These are phyloP conservation scores for Salicornia ramosissima DNA, from an alignment of 148 eudicot species.

Conservation along the genomic window DNA sequence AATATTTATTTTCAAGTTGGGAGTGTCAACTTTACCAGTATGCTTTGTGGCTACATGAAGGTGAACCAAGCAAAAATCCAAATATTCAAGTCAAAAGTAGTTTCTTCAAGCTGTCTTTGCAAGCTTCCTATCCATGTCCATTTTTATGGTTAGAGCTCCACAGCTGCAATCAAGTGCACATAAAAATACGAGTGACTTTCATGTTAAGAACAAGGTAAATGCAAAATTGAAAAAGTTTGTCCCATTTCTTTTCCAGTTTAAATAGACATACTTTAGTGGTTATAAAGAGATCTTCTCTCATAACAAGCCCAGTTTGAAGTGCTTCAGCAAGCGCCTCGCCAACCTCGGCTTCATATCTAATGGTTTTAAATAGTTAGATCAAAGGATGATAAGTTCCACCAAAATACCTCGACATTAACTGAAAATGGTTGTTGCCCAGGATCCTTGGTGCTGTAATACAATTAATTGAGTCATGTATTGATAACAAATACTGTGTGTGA, in stretches of 20 bases:
- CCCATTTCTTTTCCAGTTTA: neutral
- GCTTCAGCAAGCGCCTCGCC: slow-evolving; percentile 94
- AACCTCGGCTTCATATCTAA: slow-evolving; percentile 93
- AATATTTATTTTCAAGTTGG: neutral
- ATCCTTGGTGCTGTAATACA: no score
- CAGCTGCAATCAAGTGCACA: slow-evolving; percentile 40
- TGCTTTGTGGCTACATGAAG: slow-evolving; percentile 86
- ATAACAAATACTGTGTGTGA: no score
- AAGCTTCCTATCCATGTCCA: slow-evolving; percentile 88
- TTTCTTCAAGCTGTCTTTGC: slow-evolving; percentile 82
- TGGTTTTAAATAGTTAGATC: no score
- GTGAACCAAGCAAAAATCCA: slow-evolving; percentile 83
- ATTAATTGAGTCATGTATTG: no score
- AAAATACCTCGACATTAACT: no score
- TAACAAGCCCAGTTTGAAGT: slow-evolving; percentile 66
- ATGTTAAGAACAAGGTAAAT: neutral
- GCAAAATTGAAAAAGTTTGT: neutral
- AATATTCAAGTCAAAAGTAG: slow-evolving; percentile 76
- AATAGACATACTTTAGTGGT: slow-evolving; percentile 68
- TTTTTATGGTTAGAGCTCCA: slow-evolving; percentile 99
- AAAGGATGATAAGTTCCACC: no score
- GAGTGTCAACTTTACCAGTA: slow-evolving; percentile 44
- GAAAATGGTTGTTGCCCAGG: no score
- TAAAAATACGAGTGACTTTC: neutral
- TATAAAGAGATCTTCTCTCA: slow-evolving; percentile 90